A percentile compares a stretch with the other conserved stretches of the same genome.
Evolutionary conservation across 805 yeast genomes (phyloP).

Genomic region (Wickerhamia fluorescens): DNA sequence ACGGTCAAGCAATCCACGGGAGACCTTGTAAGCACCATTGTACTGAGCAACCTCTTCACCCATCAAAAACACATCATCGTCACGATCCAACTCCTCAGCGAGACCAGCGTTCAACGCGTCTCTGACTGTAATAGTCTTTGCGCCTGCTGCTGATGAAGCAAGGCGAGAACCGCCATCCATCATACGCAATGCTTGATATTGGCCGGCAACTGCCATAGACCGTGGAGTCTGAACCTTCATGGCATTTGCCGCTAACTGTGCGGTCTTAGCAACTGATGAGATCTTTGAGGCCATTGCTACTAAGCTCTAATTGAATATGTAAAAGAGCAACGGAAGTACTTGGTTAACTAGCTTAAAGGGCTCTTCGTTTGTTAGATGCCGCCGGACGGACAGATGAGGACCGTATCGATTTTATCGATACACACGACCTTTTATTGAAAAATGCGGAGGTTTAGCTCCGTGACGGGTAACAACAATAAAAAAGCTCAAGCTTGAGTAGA

Average conservation of each 20-base stretch:
- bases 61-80: slow-evolving; percentile 87
- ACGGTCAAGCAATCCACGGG: slow-evolving; percentile 91
- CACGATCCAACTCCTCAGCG: slow-evolving; percentile 96
- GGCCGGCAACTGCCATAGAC: slow-evolving; percentile 22
- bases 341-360: too few species aligned
- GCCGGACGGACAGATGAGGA: slow-evolving; percentile 22
- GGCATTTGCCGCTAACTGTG: slow-evolving; percentile 32
- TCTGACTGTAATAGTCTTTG: slow-evolving; percentile 77
- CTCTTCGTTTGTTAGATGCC: too few species aligned
- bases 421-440: too few species aligned
- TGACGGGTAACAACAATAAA: too few species aligned
- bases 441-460: slow-evolving; percentile 15
- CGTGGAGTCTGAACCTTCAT: slow-evolving; percentile 18
- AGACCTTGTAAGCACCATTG: slow-evolving; percentile 97
- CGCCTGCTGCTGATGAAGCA: slow-evolving; percentile 45
- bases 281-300: slow-evolving; percentile 20
- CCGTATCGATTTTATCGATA: slow-evolving; percentile 17
- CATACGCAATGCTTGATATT: slow-evolving; percentile 30
- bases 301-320: too few species aligned
- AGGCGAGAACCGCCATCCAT: slow-evolving; percentile 16
- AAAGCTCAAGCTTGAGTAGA: too few species aligned
- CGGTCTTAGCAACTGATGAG: slow-evolving; percentile 37
- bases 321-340: too few species aligned
- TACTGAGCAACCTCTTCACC: slow-evolving; percentile 99
- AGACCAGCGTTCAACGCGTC: slow-evolving; percentile 93